Evolutionary conservation across 495 filamentous ascomycete genomes (phyloP).

Genomic region (Entonaema liquescens): DNA sequence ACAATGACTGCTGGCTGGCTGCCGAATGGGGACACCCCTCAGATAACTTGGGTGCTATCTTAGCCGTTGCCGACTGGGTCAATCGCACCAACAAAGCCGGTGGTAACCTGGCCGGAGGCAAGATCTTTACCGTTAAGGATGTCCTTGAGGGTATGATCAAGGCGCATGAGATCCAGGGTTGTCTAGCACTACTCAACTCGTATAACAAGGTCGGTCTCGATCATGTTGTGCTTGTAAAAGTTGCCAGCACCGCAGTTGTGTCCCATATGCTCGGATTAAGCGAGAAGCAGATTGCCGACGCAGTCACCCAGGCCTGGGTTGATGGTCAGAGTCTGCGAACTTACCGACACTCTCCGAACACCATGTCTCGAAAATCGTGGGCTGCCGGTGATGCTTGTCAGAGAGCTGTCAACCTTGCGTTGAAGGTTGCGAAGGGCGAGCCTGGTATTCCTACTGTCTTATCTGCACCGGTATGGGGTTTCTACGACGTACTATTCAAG

Average conservation of each 20-base stretch:
- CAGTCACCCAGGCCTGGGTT: slow-evolving; percentile 95
- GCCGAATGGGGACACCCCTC: slow-evolving; percentile 99
- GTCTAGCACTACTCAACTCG: slow-evolving; percentile 94
- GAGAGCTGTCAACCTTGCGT: slow-evolving; percentile 89
- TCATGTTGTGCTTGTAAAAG: slow-evolving; percentile 97
- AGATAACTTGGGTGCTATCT: slow-evolving; percentile 94
- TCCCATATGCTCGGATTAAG: slow-evolving; percentile 90
- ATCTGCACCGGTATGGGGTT: slow-evolving; percentile 93
- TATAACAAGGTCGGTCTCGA: slow-evolving; percentile 98
- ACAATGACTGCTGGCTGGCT: slow-evolving; percentile 99
- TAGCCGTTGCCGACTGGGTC: slow-evolving; percentile 97
- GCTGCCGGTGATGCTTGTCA: slow-evolving; percentile 98
- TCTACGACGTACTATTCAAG: slow-evolving; percentile 98
- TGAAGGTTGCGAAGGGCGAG: slow-evolving; percentile 94
- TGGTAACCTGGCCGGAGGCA: slow-evolving; percentile 84
- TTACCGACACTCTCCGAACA: slow-evolving; percentile 96
- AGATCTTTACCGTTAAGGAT: slow-evolving; percentile 84
- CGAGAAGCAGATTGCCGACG: slow-evolving; percentile 92
- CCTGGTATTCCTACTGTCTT: slow-evolving; percentile 90
- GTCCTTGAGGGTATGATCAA: slow-evolving; percentile 99
- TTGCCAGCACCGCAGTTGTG: slow-evolving; percentile 92
- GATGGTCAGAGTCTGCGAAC: slow-evolving; percentile 96
- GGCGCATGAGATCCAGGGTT: slow-evolving; percentile 99
- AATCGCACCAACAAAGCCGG: slow-evolving; percentile 94
- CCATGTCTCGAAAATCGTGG: slow-evolving; percentile 99